A percentile compares a stretch with the other conserved stretches of the same genome.
Conservation (phyloP, 1,284 basidiomycete species). For the Pascua guehoae region DNA sequence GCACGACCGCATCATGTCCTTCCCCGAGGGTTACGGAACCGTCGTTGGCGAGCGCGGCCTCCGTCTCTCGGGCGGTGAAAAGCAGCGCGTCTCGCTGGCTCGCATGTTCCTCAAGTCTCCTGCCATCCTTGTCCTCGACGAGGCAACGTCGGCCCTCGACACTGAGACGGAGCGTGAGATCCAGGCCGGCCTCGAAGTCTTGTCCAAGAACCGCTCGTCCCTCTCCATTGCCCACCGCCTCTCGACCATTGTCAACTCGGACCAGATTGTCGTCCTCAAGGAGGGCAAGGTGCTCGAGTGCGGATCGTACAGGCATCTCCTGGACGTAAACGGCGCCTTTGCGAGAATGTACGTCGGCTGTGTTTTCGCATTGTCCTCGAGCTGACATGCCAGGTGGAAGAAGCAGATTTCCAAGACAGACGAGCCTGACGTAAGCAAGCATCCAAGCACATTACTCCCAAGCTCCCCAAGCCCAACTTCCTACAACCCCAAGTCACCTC, state of each 20-base stretch:
- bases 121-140: constrained; percentile 89
- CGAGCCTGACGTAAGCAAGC: constrained; percentile 27
- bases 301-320: constrained; percentile 78
- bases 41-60: constrained; percentile 94
- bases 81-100: constrained; percentile 81
- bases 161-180: constrained; percentile 72
- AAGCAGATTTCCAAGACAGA: constrained; percentile 47
- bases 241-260: constrained; percentile 50
- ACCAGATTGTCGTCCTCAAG: constrained; percentile 83
- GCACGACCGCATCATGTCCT: constrained; percentile 69
- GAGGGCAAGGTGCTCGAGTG: constrained; percentile 81
- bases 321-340: constrained; percentile 54
- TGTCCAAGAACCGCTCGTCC: constrained; percentile 68
- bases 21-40: constrained; percentile 79
- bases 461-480: not conserved
- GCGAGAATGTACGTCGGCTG: not conserved
- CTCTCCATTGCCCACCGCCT: constrained; percentile 84
- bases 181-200: constrained; percentile 57
- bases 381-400: constrained; percentile 39
- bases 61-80: constrained; percentile 98
- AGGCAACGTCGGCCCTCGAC: constrained; percentile 95
- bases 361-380: not conserved
- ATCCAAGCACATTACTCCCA: not conserved
- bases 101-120: constrained; percentile 90
- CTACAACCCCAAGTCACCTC: not conserved